These are phyloP conservation scores for Candida caryicola DNA, from an alignment of 805 yeast species.

Conservation along the genomic window DNA sequence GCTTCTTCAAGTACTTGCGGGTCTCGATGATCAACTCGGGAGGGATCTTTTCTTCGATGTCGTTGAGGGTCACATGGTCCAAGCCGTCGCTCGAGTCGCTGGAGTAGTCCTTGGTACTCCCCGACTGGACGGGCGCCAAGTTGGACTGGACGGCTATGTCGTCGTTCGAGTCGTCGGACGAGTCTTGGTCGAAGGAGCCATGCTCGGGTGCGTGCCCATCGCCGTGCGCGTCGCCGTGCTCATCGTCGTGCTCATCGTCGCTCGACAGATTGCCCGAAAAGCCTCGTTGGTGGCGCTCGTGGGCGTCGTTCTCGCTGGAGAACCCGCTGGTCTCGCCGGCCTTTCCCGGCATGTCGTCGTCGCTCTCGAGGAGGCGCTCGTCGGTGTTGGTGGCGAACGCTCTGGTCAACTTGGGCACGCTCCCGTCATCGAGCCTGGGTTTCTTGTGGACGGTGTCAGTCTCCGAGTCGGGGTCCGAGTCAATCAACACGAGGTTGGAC, in stretches of 20 bases:
- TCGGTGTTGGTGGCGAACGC: conserved; percentile 7
- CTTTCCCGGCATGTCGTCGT: conserved; percentile 5
- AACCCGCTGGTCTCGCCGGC: neutral
- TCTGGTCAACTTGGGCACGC: conserved; percentile 9
- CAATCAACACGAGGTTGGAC: conserved; percentile 23
- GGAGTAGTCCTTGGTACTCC: neutral
- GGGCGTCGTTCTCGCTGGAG: conserved; percentile 1
- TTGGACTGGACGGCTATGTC: neutral
- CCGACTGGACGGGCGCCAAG: neutral
- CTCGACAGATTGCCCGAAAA: conserved; percentile 1
- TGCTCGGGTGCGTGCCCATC: neutral
- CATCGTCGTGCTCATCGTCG: conserved; percentile 2
- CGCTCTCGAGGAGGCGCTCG: conserved; percentile 6
- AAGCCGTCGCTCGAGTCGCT: conserved; percentile 2
- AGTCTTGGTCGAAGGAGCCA: neutral
- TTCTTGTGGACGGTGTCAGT: conserved; percentile 3
- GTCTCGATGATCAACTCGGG: conserved; percentile 21
- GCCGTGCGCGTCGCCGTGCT: neutral
- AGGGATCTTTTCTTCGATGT: conserved; percentile 7
- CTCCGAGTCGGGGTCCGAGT: conserved; percentile 19
- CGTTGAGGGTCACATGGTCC: conserved; percentile 2
- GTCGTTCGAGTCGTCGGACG: neutral
- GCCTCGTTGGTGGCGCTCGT: conserved; percentile 3
- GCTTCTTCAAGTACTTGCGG: conserved; percentile 48
- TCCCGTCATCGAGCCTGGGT: conserved; percentile 4